These are phyloP conservation scores for Ambrosiella cleistominuta DNA, from an alignment of 2,329 filamentous ascomycete genomes.

Conservation along the genomic window DNA sequence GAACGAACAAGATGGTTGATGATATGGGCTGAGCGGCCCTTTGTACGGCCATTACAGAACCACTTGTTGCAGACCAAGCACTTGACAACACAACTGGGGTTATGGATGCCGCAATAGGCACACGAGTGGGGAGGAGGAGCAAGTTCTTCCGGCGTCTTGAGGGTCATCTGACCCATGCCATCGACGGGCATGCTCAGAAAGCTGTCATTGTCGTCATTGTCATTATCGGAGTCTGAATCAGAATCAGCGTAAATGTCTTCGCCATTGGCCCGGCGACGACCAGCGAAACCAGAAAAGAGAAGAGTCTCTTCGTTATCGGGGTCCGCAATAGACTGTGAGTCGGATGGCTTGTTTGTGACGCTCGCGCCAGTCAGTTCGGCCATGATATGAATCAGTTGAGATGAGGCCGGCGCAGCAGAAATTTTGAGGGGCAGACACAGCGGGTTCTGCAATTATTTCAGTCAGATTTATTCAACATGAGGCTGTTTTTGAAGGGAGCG, in stretches of 20 bases:
- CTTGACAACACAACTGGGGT: slow-evolving; percentile 86
- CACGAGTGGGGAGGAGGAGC: slow-evolving; percentile 89
- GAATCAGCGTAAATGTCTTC: slow-evolving; percentile 17
- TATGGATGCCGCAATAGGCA: slow-evolving; percentile 96
- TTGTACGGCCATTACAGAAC: slow-evolving; percentile 96
- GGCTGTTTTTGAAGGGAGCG: background rate
- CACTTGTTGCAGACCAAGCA: slow-evolving; percentile 92
- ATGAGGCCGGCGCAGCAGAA: slow-evolving; percentile 7
- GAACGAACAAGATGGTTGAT: slow-evolving; percentile 96
- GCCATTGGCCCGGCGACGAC: slow-evolving; percentile 43
- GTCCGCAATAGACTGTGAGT: slow-evolving; percentile 11
- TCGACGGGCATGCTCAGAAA: slow-evolving; percentile 68
- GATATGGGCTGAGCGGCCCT: slow-evolving; percentile 91
- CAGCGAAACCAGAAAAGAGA: slow-evolving; percentile 39
- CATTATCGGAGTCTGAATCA: slow-evolving; percentile 23
- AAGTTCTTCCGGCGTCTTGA: slow-evolving; percentile 51
- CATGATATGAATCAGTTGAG: slow-evolving; percentile 9
- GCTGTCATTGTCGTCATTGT: slow-evolving; percentile 63
- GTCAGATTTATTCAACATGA: slow-evolving; percentile 4
- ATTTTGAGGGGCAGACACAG: background rate
- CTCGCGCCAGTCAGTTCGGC: slow-evolving; percentile 8
- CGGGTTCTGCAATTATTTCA: slow-evolving; percentile 2
- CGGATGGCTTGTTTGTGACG: slow-evolving; percentile 7
- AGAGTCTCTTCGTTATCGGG: slow-evolving; percentile 60
- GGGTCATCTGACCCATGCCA: slow-evolving; percentile 46